Evolutionary conservation across 768 basidiomycete genomes (phyloP).

Genomic region (Asterophora lycoperdoides): DNA sequence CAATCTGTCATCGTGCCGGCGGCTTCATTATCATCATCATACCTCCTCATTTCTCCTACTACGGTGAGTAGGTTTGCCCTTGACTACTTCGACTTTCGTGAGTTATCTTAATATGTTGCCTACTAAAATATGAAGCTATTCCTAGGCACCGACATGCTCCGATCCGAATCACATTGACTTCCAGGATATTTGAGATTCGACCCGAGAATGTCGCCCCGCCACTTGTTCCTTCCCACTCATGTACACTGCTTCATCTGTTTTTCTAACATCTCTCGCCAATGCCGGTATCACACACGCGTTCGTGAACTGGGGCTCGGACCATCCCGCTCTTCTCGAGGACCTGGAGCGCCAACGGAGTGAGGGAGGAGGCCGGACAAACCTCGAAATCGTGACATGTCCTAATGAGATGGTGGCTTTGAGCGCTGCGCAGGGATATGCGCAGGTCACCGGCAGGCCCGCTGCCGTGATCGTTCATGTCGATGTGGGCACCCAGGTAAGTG

Average conservation of each 20-base stretch:
- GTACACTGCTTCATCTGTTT: slow-evolving; percentile 59
- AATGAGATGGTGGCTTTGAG: slow-evolving; percentile 76
- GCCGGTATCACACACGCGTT: slow-evolving; percentile 66
- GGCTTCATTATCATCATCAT: no score
- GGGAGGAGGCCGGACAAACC: slow-evolving; percentile 32
- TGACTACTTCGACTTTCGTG: no score
- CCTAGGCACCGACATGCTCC: no score
- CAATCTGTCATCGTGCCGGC: no score
- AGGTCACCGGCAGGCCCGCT: slow-evolving; percentile 61
- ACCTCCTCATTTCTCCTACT: no score
- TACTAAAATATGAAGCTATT: no score
- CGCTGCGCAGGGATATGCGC: slow-evolving; percentile 68
- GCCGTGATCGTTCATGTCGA: slow-evolving; percentile 75
- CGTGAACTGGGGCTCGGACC: slow-evolving; percentile 77
- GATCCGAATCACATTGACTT: no score
- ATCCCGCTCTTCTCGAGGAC: slow-evolving; percentile 68
- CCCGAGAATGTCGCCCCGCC: no score
- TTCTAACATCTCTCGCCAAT: slow-evolving; percentile 49
- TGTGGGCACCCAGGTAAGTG: slow-evolving; percentile 60
- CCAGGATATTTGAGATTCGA: no score
- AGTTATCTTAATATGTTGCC: no score
- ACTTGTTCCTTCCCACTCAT: no score
- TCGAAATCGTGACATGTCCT: slow-evolving; percentile 62
- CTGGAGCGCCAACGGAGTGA: slow-evolving; percentile 50
- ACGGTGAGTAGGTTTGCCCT: no score